Base-by-base conservation (phyloP, 2,329 filamentous ascomycete species). In the Sarocladiaceae sp. region DNA sequence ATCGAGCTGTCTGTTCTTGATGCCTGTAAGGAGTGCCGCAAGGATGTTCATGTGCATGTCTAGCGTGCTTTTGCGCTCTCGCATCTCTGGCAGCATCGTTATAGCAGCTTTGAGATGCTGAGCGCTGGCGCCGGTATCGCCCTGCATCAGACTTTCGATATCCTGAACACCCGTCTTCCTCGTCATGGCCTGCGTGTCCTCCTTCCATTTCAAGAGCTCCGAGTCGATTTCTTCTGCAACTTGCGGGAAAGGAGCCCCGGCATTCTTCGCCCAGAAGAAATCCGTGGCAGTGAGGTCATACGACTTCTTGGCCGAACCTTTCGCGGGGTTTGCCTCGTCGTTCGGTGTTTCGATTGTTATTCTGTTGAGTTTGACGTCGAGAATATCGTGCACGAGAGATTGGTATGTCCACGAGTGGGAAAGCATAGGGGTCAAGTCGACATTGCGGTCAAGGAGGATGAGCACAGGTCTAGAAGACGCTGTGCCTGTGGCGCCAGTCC, bases 21-120 rank as follows among this genome's bases (percentile, higher is more conserved):
- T 96, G 1, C 91, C 92, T 0, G 74, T 78, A 36, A 85, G 64
- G 3, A 85, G 67, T 1, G 90, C 89, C 1, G 92, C 93, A 3
- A 95, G 78, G 54, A 97, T 96, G 66, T 96, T 97, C 94, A 99
- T 99, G 68, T 99, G 94, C 88, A 97, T 97, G 65, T 97, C 94
- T 4, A 99, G 80, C 18, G 87, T 81, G n/a, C 86, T 85, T 67
- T 99, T 99, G 54, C 94, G 85, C 68, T 97, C 94, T 57, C 91
- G 80, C 58, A 99, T 77, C 67, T 97, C 93, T 0, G 94, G 95
- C 13, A 99, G 76, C 20, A 96, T 75, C 0, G 93, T 96, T 61
- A 99, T 96, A 12, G 93, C 95, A 3, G 92, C 90, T 71, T 97
- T 99, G 42, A 99, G 79, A 67, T 99, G 94, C 62, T 95, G 90